Conservation (phyloP, 1,284 basidiomycete species). For the Mycena sp. region DNA sequence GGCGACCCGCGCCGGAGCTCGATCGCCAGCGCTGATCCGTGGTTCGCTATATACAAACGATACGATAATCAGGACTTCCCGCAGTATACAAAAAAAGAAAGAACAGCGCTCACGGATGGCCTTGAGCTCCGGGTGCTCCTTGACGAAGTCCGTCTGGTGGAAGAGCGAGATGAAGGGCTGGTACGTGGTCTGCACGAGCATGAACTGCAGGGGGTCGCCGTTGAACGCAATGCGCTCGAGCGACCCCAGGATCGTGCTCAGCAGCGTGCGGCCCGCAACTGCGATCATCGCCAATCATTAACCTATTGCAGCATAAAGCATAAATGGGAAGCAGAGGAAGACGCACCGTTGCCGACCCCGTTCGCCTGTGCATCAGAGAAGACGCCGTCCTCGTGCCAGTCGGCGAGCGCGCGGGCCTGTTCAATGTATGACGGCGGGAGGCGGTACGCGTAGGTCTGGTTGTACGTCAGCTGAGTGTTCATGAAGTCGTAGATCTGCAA, state of each 20-base stretch:
- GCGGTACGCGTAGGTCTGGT: constrained; percentile 78
- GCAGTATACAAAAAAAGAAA: neutral
- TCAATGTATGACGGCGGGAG: constrained; percentile 75
- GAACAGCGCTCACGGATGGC: constrained; percentile 64
- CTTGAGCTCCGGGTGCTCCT: constrained; percentile 64
- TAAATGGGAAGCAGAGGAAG: too few relatives aligned
- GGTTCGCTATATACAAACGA: constrained; percentile 65
- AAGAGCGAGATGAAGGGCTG: constrained; percentile 91
- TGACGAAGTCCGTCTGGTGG: constrained; percentile 73
- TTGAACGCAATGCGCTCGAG: constrained; percentile 82
- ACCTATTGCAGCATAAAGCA: neutral
- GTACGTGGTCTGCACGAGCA: constrained; percentile 82
- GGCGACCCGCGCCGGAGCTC: constrained; percentile 79
- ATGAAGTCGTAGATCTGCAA: constrained; percentile 79
- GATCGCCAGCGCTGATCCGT: constrained; percentile 79
- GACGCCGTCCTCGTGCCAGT: constrained; percentile 82
- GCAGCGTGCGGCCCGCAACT: constrained; percentile 85
- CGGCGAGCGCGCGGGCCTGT: constrained; percentile 67
- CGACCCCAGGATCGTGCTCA: constrained; percentile 74
- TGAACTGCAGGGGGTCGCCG: constrained; percentile 80
- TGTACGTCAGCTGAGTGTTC: constrained; percentile 80
- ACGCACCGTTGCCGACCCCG: constrained; percentile 79
- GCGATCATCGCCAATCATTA: neutral
- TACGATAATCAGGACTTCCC: neutral
- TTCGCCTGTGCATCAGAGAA: constrained; percentile 71